phyloP scores from a whole-genome alignment of 176 grass and related monocot genomes.

The Juncus inflexus region DNA sequence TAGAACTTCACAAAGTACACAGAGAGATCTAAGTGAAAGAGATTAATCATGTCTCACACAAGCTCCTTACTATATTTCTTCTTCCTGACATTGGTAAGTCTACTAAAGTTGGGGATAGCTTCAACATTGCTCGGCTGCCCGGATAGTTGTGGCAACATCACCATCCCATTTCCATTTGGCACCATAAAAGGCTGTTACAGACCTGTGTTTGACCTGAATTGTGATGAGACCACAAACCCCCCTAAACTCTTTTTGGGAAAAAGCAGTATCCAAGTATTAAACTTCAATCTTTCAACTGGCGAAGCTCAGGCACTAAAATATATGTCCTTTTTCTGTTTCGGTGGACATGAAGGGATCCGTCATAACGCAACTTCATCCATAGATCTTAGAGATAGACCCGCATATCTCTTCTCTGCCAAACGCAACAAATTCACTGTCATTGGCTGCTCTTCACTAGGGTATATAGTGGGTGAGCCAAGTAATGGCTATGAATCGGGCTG shows the following conservation, averaged over 20 bases:
- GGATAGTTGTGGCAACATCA: constrained; percentile 26
- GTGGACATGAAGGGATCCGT: too few species aligned
- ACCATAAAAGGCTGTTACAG: constrained; percentile 17
- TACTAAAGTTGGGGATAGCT: too few species aligned
- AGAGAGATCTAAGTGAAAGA: too few species aligned
- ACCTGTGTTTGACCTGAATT: constrained; percentile 20
- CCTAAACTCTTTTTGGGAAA: background rate
- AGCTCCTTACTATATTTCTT: too few species aligned
- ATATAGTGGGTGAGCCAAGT: too few species aligned
- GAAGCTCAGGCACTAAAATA: background rate
- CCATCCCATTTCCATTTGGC: constrained; percentile 40
- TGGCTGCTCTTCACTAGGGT: background rate
- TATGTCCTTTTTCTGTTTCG: background rate
- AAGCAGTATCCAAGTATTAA: background rate
- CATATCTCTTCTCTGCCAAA: constrained; percentile 1
- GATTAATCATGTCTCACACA: too few species aligned
- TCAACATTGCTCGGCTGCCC: background rate
- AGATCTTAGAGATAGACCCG: too few species aligned
- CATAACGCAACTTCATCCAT: background rate
- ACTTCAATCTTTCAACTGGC: background rate
- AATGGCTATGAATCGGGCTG: background rate
- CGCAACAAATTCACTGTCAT: constrained; percentile 10
- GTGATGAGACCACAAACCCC: background rate
- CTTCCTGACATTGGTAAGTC: too few species aligned
- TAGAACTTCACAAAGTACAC: too few species aligned